Base-by-base conservation (phyloP, 345 rosid species). In the Psidium guajava region DNA sequence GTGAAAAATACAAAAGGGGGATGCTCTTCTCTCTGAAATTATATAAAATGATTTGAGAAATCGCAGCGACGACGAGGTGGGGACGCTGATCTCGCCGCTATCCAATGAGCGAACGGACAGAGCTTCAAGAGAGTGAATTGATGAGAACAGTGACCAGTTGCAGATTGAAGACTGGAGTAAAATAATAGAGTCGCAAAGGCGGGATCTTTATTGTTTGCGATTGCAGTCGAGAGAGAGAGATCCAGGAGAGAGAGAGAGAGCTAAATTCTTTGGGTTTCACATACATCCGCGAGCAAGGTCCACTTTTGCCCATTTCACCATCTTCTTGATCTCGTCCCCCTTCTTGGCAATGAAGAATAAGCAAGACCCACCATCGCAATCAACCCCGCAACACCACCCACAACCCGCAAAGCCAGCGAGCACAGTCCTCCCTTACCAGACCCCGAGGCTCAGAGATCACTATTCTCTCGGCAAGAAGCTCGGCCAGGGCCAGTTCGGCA, bases 401-500 rank as follows among this genome's bases (percentile, higher is more conserved):
- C 51, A 49, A 49, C 51, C 51, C 51, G 2, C 51, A 49, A 49
- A 49, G 85, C 91, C 94, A 21, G 55, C 93, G 6, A 88, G 49
- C 82, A 84, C 92, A 27, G 99, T 97, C 57, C 92, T 97, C n/a
- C 98, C 98, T 2, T 92, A 97, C 88, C 95, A 95, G 83, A 97
- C 99, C 28, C 97, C 94, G 8, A 84, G 95, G 83, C 88, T 97
- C 25, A 75, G 99, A 85, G 99, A 97, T 88, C 96, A 95, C 81
- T 95, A 96, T 47, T 82, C 91, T 27, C 88, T 97, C 1, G 96
- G 99, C 52, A 96, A 95, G 89, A 97, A 96, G 88, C 92, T 97
- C 22, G 98, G 99, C 27, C 98, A 97, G 74, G 99, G 99, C 32
- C 98, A 96, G 88, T 97, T 97, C 81, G 99, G 99, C 15, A 97